Evolutionary conservation across 169 alveolate species (phyloP), one percentile per base, ranked within the genome.

Genomic region (Cryptosporidium sp.): DNA sequence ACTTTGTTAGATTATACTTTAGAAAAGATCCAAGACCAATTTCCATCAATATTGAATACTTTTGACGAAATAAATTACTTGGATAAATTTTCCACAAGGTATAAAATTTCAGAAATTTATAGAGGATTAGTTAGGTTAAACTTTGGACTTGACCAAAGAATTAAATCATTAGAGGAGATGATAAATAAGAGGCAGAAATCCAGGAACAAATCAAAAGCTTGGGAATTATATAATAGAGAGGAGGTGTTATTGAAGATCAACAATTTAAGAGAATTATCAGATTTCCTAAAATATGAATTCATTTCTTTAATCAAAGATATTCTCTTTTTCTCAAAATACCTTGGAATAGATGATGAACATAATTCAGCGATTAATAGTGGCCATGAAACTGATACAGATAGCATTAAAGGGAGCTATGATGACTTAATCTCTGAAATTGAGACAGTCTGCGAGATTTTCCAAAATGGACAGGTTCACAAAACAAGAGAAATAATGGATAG

Each of bases 1-100:
- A 80, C 89, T 9, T 48, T 80, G 68, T 80, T 80, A 58, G 89
- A 60, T 12, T 80, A 80, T 44, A 80, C 89, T 10, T 45, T 80
- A 35, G 80, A 80, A 44, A 60, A 65, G 56, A 80, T 80, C 29
- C 65, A 80, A 21, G 89, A 80, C 2, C 89, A 80, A 31, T 62
- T 31, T 45, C 89, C 89, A 42, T 67, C 72, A 60, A 65, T 80
- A 60, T 35, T 80, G 67, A 67, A 37, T 45, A 70, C 65, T n/a
- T 80, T 80, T 62, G 75, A 80, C 26, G 80, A 80, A 18, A 80
- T 80, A 6, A 65, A 80, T 21, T 80, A 80, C 29, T 26, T 80
- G 35, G 89, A 80, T 26, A 62, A 48, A 39, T 62, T 80, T 23
- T 42, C 68, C 16, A 39, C 60, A 0, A 44, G 35, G 12, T 62